Evolutionary conservation across 305 asterid genomes (phyloP).

Genomic region (Fraxinus velutina): DNA sequence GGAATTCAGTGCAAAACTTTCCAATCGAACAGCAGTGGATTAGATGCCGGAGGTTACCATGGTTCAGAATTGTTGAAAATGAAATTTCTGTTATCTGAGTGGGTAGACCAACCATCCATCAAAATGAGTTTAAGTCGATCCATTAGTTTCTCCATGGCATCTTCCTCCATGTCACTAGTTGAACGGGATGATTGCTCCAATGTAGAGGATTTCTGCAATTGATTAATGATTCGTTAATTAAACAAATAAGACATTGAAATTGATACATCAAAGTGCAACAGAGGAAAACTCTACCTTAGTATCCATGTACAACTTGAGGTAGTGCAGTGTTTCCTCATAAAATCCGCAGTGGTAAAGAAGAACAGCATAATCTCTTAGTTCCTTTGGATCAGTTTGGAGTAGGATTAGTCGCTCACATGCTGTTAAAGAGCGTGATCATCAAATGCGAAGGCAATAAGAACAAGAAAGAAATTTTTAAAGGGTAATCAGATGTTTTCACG

Average conservation of each 20-base stretch:
- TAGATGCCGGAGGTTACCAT: conserved; percentile 39
- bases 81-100: conserved; percentile 37
- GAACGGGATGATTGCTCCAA: conserved; percentile 36
- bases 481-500: not conserved
- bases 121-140: conserved; percentile 56
- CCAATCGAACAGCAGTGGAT: not conserved
- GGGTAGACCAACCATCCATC: conserved; percentile 73
- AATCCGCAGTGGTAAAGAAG: conserved; percentile 80
- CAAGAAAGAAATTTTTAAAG: not conserved
- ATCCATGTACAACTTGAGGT: conserved; percentile 54
- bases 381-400: conserved; percentile 55
- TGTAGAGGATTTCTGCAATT: conserved; percentile 16
- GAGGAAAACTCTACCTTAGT: conserved; percentile 35
- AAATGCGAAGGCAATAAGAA: conserved; percentile 6
- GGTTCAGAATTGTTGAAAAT: conserved; percentile 66
- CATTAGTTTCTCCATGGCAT: conserved; percentile 52
- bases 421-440: conserved; percentile 28
- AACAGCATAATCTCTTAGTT: conserved; percentile 64
- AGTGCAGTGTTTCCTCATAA: conserved; percentile 59
- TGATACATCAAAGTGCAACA: not conserved
- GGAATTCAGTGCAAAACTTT: not conserved
- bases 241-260: not conserved
- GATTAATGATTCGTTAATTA: conserved; percentile 5
- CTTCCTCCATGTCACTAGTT: conserved; percentile 44
- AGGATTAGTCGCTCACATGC: conserved; percentile 81